phyloP scores from a whole-genome alignment of 441 rosid genomes.

The Rhodomyrtus psidioides region DNA sequence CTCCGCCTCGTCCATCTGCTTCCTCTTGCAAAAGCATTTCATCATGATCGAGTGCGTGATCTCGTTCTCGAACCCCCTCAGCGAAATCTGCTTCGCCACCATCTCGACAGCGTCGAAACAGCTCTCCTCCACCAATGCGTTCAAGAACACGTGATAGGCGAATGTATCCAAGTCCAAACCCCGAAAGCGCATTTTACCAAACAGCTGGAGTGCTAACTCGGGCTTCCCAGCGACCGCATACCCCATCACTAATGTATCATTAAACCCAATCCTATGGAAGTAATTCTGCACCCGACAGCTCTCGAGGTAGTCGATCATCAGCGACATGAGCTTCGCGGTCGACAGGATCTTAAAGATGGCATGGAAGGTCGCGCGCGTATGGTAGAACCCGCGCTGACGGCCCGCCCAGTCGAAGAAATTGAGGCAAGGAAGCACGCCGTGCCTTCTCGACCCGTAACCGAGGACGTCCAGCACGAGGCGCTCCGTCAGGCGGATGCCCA shows the following conservation, averaged over 20 bases:
- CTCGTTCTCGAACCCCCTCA: conserved; percentile 35
- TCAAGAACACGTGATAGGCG: conserved; percentile 59
- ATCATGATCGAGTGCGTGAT: conserved; percentile 46
- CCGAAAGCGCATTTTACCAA: conserved; percentile 62
- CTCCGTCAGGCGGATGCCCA: conserved; percentile 46
- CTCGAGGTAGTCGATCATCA: conserved; percentile 44
- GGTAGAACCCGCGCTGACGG: conserved; percentile 53
- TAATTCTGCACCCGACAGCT: conserved; percentile 12
- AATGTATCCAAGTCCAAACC: conserved; percentile 64
- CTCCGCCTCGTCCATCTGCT: conserved; percentile 45
- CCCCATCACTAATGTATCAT: conserved; percentile 57
- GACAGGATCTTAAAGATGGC: conserved; percentile 69
- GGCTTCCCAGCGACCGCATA: conserved; percentile 74
- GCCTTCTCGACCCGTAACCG: conserved; percentile 22
- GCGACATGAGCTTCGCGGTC: conserved; percentile 30
- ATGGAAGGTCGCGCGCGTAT: conserved; percentile 50
- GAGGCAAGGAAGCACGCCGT: conserved; percentile 54
- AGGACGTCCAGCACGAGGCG: conserved; percentile 52
- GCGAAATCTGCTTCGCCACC: conserved; percentile 41
- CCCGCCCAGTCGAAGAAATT: conserved; percentile 96
- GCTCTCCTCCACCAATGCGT: conserved; percentile 59
- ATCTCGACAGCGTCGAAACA: conserved; percentile 40
- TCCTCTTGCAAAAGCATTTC: conserved; percentile 57
- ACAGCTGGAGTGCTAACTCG: conserved; percentile 53
- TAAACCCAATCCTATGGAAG: conserved; percentile 20